Percentiles rank a stretch among this genome's conserved stretches.
These are phyloP conservation scores for Stenocarpella maydis DNA, from an alignment of 2,329 filamentous ascomycete species.

Conservation along the genomic window DNA sequence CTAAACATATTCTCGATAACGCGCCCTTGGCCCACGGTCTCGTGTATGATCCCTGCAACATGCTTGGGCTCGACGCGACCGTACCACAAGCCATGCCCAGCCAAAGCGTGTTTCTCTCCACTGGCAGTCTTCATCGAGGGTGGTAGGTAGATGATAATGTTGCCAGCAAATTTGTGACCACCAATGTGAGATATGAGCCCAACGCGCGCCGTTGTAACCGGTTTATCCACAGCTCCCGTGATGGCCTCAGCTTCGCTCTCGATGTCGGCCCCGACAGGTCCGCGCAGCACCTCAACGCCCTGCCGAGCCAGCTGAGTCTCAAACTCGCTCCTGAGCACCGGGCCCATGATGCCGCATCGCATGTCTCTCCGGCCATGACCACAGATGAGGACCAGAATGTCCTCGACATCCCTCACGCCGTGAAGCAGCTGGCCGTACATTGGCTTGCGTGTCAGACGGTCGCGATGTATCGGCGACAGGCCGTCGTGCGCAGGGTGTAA, in stretches of 20 bases:
- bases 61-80: constrained; percentile 78
- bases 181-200: constrained; percentile 82
- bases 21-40: constrained; percentile 73
- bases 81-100: constrained; percentile 82
- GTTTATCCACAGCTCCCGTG: constrained; percentile 35
- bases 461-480: constrained; percentile 65
- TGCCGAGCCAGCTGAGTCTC: constrained; percentile 60
- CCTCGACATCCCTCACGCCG: constrained; percentile 67
- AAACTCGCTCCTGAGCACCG: constrained; percentile 77
- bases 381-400: constrained; percentile 84
- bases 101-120: constrained; percentile 63
- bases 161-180: constrained; percentile 86
- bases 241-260: constrained; percentile 40
- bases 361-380: constrained; percentile 84
- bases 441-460: constrained; percentile 59
- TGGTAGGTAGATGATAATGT: constrained; percentile 83
- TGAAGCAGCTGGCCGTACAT: constrained; percentile 61
- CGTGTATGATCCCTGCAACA: constrained; percentile 77
- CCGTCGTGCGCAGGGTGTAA: constrained; percentile 69
- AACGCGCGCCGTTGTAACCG: constrained; percentile 60
- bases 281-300: constrained; percentile 58
- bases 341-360: constrained; percentile 83
- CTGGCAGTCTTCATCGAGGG: constrained; percentile 53
- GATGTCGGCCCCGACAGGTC: constrained; percentile 52
- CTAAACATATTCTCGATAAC: constrained; percentile 77